Conservation (phyloP, 2,329 filamentous ascomycete genomes). For the Diaporthe sp. region DNA sequence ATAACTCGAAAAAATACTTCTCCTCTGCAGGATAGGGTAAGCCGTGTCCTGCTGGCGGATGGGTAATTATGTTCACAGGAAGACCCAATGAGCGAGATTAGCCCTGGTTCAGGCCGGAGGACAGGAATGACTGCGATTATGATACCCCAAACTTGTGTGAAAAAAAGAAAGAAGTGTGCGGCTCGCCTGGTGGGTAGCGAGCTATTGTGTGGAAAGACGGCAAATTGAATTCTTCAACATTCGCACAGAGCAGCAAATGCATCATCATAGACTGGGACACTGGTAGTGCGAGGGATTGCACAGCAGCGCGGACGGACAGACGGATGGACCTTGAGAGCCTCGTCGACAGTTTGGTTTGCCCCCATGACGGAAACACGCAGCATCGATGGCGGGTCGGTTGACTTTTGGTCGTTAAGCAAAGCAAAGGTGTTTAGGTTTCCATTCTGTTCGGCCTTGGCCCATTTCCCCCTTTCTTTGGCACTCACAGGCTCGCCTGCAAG, state of each 20-base stretch:
- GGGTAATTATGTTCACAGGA: constrained; percentile 13
- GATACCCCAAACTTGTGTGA: constrained; percentile 21
- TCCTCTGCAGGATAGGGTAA: neutral
- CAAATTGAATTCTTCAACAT: constrained; percentile 32
- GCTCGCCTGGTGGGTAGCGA: neutral
- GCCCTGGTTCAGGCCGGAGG: neutral
- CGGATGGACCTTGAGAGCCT: neutral
- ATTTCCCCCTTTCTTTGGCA: neutral
- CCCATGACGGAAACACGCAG: neutral
- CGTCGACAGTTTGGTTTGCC: neutral
- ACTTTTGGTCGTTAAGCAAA: constrained; percentile 27
- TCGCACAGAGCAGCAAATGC: constrained; percentile 20
- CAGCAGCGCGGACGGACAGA: neutral
- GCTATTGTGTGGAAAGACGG: constrained; percentile 16
- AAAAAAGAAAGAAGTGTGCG: neutral
- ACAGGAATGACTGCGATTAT: constrained; percentile 26
- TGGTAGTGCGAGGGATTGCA: neutral
- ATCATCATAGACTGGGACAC: constrained; percentile 32
- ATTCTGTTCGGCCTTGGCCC: neutral
- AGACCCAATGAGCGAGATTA: neutral
- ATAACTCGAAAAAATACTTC: neutral
- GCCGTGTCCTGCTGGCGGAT: neutral
- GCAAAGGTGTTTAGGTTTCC: constrained; percentile 31
- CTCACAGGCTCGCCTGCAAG: neutral
- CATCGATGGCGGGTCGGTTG: constrained; percentile 15